Evolutionary conservation across 2,329 filamentous ascomycete genomes (phyloP).

Genomic region (Fusarium sambucinum): DNA sequence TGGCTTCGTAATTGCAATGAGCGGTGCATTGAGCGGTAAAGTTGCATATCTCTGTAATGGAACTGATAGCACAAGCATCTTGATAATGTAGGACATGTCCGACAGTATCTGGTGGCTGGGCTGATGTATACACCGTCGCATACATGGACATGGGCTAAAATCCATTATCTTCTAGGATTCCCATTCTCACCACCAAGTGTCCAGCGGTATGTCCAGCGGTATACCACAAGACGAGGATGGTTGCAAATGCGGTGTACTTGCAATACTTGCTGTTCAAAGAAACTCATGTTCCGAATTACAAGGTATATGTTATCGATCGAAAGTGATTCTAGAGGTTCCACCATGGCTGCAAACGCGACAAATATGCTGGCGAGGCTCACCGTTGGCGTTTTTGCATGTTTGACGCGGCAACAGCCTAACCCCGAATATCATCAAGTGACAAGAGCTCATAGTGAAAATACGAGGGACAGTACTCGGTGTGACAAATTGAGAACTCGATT

Average conservation of each 20-base stretch:
- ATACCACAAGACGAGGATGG: background rate
- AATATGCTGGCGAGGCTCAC: background rate
- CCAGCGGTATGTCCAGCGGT: background rate
- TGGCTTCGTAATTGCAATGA: background rate
- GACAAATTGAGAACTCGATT: background rate
- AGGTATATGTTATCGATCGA: background rate
- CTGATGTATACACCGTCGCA: background rate
- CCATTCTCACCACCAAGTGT: background rate
- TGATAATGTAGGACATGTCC: background rate
- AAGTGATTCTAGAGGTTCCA: background rate
- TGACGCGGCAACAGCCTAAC: background rate
- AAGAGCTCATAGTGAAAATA: background rate
- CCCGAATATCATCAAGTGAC: background rate
- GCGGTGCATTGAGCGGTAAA: background rate
- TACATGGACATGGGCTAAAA: background rate
- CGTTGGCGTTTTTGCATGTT: background rate
- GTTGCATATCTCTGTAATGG: background rate
- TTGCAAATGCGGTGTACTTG: background rate
- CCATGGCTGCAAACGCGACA: background rate
- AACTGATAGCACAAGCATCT: background rate
- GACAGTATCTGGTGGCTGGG: background rate
- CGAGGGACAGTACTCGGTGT: background rate
- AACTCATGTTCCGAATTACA: background rate
- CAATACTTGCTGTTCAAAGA: background rate
- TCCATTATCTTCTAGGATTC: background rate